phyloP scores from a whole-genome alignment of 2,329 filamentous ascomycete species.

The Monosporascus sp. region DNA sequence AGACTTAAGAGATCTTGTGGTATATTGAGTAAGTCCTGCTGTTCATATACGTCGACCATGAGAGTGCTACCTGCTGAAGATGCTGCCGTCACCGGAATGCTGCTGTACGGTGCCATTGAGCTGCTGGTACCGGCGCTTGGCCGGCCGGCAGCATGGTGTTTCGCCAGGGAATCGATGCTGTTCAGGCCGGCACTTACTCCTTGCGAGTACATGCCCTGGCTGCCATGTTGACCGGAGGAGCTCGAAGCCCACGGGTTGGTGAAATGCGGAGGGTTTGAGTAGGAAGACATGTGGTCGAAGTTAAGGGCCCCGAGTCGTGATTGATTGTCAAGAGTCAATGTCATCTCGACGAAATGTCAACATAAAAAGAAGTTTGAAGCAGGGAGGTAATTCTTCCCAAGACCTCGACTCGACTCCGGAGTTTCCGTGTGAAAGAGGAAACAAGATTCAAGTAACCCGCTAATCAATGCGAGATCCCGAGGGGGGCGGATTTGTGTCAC shows the following conservation, averaged over 20 bases:
- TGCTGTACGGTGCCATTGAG: slow-evolving; percentile 66
- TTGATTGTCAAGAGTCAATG: slow-evolving; percentile 93
- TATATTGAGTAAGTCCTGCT: slow-evolving; percentile 63
- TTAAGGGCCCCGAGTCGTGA: slow-evolving; percentile 71
- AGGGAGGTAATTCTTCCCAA: slow-evolving; percentile 21
- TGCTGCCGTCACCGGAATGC: slow-evolving; percentile 62
- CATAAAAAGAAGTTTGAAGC: slow-evolving; percentile 12
- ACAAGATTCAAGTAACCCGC: slow-evolving; percentile 30
- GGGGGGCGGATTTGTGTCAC: slow-evolving; percentile 39
- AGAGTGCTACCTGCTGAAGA: slow-evolving; percentile 69
- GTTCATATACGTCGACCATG: slow-evolving; percentile 51
- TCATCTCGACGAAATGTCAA: slow-evolving; percentile 55
- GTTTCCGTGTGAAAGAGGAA: slow-evolving; percentile 9
- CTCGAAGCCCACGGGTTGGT: slow-evolving; percentile 80
- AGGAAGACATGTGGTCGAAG: slow-evolving; percentile 73
- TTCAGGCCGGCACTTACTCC: slow-evolving; percentile 53
- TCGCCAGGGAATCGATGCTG: slow-evolving; percentile 49
- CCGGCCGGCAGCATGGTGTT: slow-evolving; percentile 49
- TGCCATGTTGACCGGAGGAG: slow-evolving; percentile 45
- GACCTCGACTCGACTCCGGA: slow-evolving; percentile 5
- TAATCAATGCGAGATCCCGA: slow-evolving; percentile 50
- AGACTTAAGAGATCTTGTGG: slow-evolving; percentile 69
- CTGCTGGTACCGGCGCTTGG: slow-evolving; percentile 53
- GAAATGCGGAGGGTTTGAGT: slow-evolving; percentile 69
- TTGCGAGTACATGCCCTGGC: slow-evolving; percentile 62